Evolutionary conservation across 2,329 filamentous ascomycete genomes (phyloP).

Genomic region (Colletotrichum theobromicola): DNA sequence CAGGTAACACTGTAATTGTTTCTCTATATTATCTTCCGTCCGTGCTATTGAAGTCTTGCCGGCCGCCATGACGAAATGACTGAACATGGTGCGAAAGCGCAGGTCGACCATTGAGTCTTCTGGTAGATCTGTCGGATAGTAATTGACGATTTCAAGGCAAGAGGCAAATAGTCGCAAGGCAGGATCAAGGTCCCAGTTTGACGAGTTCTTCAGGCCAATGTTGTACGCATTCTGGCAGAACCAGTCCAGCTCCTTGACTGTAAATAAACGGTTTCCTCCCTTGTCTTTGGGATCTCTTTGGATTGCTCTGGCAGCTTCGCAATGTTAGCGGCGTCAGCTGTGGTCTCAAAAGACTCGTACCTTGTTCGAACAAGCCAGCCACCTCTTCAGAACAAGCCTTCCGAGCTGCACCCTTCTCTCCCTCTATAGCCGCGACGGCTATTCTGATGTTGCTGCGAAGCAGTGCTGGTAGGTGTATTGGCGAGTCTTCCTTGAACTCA

Average conservation of each 20-base stretch:
- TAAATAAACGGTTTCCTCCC: slow-evolving; percentile 58
- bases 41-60: slow-evolving; percentile 58
- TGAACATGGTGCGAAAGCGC: slow-evolving; percentile 67
- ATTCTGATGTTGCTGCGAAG: slow-evolving; percentile 59
- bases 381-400: slow-evolving; percentile 47
- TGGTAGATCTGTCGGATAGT: slow-evolving; percentile 54
- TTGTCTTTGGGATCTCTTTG: slow-evolving; percentile 40
- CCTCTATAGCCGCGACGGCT: slow-evolving; percentile 45
- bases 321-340: slow-evolving; percentile 19
- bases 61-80: slow-evolving; percentile 69
- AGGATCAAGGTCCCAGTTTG: slow-evolving; percentile 56
- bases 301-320: slow-evolving; percentile 45
- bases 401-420: not conserved
- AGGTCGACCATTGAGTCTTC: slow-evolving; percentile 51
- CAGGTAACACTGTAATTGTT: slow-evolving; percentile 66
- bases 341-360: slow-evolving; percentile 29
- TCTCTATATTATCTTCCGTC: slow-evolving; percentile 52
- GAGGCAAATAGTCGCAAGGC: slow-evolving; percentile 61
- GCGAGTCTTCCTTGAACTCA: slow-evolving; percentile 21
- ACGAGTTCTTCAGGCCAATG: slow-evolving; percentile 66
- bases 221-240: slow-evolving; percentile 86
- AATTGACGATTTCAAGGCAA: slow-evolving; percentile 57
- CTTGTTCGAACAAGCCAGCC: slow-evolving; percentile 54
- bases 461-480: slow-evolving; percentile 39
- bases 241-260: slow-evolving; percentile 75